Evolutionary conservation across 148 eudicot genomes (phyloP).

Genomic region (Euryodendron excelsum): DNA sequence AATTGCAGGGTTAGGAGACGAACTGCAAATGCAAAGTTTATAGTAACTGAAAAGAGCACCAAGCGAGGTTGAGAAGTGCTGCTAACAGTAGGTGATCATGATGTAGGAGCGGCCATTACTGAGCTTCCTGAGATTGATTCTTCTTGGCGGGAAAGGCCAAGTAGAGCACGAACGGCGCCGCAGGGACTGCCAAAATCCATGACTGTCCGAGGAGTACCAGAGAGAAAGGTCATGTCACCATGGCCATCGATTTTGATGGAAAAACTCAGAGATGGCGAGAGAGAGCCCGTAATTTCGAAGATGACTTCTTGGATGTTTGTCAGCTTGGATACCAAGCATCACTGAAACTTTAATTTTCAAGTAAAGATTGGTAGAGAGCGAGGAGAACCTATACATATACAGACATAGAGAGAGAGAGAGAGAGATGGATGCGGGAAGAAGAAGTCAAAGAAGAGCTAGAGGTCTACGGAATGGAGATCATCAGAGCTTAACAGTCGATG

Average conservation of each 20-base stretch:
- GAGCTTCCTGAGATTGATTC: constrained; percentile 32
- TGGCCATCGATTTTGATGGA: not conserved
- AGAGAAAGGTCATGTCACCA: not conserved
- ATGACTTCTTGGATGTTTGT: not conserved
- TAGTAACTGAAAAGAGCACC: constrained; percentile 39
- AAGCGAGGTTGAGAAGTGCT: constrained; percentile 38
- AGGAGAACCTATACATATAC: not conserved
- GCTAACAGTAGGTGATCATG: constrained; percentile 34
- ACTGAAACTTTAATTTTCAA: not conserved
- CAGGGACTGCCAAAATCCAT: constrained; percentile 33
- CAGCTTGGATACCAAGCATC: not conserved
- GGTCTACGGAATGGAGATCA: too few species aligned
- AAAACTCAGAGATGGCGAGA: not conserved
- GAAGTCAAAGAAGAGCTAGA: too few species aligned
- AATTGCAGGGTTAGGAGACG: not conserved
- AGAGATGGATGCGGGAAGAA: too few species aligned
- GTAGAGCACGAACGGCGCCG: constrained; percentile 28
- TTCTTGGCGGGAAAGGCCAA: constrained; percentile 35
- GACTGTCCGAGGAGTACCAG: constrained; percentile 17
- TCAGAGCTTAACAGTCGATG: too few species aligned
- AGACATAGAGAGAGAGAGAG: too few species aligned
- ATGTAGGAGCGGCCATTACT: constrained; percentile 27
- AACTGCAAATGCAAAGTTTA: not conserved
- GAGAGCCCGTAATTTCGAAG: not conserved
- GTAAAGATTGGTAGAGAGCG: not conserved